Evolutionary conservation across 2,329 filamentous ascomycete species (phyloP).

Genomic region (Exophiala spinifera): DNA sequence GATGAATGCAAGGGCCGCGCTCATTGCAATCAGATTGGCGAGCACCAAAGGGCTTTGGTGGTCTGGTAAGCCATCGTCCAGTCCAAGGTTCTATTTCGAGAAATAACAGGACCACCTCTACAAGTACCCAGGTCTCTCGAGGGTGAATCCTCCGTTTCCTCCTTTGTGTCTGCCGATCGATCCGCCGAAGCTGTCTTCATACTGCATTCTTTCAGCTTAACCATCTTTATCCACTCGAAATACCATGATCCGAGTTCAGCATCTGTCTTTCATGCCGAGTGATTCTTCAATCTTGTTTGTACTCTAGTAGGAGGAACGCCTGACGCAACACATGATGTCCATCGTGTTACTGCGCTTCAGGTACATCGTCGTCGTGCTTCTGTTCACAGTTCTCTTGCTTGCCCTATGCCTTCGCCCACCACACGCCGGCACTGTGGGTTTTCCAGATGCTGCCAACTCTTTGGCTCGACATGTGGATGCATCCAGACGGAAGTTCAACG

Average conservation of each 20-base stretch:
- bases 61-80: not conserved
- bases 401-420: conserved; percentile 7
- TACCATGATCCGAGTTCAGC: not conserved
- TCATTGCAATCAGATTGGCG: not conserved
- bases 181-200: not conserved
- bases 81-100: not conserved
- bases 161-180: not conserved
- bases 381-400: conserved; percentile 10
- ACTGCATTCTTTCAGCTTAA: not conserved
- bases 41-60: not conserved
- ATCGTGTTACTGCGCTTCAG: not conserved
- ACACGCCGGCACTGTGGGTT: not conserved
- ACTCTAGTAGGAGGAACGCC: not conserved
- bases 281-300: not conserved
- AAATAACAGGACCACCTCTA: not conserved
- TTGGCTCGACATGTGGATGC: not conserved
- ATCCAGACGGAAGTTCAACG: not conserved
- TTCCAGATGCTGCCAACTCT: not conserved
- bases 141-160: not conserved
- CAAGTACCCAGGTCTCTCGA: not conserved
- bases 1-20: not conserved
- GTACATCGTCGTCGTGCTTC: conserved; percentile 1
- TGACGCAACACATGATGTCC: not conserved
- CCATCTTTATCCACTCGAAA: not conserved
- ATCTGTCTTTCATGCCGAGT: not conserved